Evolutionary conservation across 805 yeast species (phyloP), one percentile per base, ranked within the genome.

Genomic region (Cyberlindnera japonica): DNA sequence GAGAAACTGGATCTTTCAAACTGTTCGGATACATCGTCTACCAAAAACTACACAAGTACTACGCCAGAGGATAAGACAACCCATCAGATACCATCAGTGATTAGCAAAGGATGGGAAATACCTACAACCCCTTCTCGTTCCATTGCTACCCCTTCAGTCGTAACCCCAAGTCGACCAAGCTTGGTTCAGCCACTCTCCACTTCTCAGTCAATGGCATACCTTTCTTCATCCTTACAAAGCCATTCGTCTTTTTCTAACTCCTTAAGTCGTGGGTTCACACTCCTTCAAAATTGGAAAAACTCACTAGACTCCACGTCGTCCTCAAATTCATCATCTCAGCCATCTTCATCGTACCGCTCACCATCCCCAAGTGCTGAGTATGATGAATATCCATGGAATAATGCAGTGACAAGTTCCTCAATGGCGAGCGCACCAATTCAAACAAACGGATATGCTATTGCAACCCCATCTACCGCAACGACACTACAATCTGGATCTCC

Each of bases 301-400:
- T 44, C 57, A 18, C 14, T 43, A 49, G 51, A 58, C 38, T 62
- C 67, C 1, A 47, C 46, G 4, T 57, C 62, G 33, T 55, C 64
- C 2, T 45, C 64, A 13, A 54, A 51, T 21, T 57, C 61, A 32
- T 27, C 47, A n/a, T 41, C 53, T 4, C 33, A 28, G 13, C 47
- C 47, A 10, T 32, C 40, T 5, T 7, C 17, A 14, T 17, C 35
- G 3, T 48, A 51, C 24, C 47, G 50, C 10, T 55, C 68, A 2
- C 67, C 69, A 3, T 63, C 72, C 0, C 69, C 71, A 2, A 43
- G 55, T 11, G 48, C 48, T 23, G 70, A 65, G 40, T 64, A 63
- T 44, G 70, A 66, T 5, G 71, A 67, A 32, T 67, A 59, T 34
- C 71, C 71, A n/a, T 67, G 71, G 71, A 38, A 21, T 22, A 42